Base-by-base conservation (phyloP, 2,329 filamentous ascomycete species). In the Beauveria caledonica region DNA sequence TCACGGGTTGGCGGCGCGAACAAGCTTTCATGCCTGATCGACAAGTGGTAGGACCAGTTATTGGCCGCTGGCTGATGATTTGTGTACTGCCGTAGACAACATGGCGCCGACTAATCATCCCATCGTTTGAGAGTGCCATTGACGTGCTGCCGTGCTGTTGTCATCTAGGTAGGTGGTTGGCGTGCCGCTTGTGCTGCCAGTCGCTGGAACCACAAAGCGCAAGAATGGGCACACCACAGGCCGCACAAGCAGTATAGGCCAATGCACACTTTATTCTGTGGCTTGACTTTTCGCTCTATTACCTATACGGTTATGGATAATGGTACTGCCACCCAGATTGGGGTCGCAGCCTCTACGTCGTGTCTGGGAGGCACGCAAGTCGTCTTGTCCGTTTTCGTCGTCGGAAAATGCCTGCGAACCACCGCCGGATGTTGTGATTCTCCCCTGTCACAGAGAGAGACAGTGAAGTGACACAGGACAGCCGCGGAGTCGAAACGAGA, bases 1-100 rank as follows among this genome's bases (percentile, higher is more conserved):
- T 59, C 57, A 59, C 48, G 23, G 27, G 46, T 59, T 42, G 46
- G 36, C 56, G 29, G 15, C 19, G 36, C 23, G n/a, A 58, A 58
- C 57, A 59, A 59, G 48, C 48, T 59, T 59, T 56, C 46, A 53
- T 45, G 48, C 19, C 33, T 59, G 57, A 59, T 52, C 48, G 57
- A 23, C 48, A 29, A 36, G 39, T 36, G 13, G 36, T 19, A 50
- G 15, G 39, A 21, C 25, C n/a, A 39, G 10, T 23, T 56, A 17
- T 48, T 42, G 53, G 56, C 23, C 36, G 33, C 56, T 29, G 44
- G 21, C 33, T 50, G 33, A 11, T 23, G 23, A 19, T 42, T 17
- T 42, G 40, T 17, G 19, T 8, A 29, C 8, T 4, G 17, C 17
- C 23, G 3, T 17, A 25, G 7, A 49, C 17, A 5, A 17, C 21